Conservation (phyloP, 1,284 basidiomycete species). For the Apiotrichum brassicae region DNA sequence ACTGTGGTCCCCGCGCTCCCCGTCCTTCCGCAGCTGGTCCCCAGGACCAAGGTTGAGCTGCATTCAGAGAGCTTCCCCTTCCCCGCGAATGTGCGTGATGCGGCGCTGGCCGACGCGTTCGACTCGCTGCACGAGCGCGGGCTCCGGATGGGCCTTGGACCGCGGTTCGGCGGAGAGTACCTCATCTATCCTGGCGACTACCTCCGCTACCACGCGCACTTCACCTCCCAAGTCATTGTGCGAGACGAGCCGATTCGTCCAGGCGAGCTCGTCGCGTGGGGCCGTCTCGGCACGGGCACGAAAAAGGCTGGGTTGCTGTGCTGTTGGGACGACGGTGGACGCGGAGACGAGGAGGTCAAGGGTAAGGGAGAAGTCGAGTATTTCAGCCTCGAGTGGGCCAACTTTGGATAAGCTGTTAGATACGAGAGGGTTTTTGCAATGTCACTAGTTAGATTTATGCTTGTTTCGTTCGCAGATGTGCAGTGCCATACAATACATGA, state of each 20-base stretch:
- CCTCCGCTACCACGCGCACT: conserved; percentile 93
- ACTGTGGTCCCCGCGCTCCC: conserved; percentile 21
- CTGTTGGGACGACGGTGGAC: conserved; percentile 62
- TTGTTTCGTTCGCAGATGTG: not conserved
- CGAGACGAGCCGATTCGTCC: conserved; percentile 60
- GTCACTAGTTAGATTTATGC: too few species aligned
- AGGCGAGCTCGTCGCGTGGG: conserved; percentile 91
- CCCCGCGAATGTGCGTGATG: conserved; percentile 22
- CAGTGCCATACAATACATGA: conserved; percentile 6
- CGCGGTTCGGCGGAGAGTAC: conserved; percentile 83
- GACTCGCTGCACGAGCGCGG: conserved; percentile 28
- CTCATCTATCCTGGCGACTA: conserved; percentile 96
- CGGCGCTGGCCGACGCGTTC: conserved; percentile 30
- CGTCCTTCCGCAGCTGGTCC: conserved; percentile 13
- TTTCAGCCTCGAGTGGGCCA: conserved; percentile 84
- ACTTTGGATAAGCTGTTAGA: conserved; percentile 60
- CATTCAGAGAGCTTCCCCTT: conserved; percentile 26
- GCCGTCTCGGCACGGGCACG: conserved; percentile 90
- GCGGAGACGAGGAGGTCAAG: conserved; percentile 8
- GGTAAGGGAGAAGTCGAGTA: conserved; percentile 50
- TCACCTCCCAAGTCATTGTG: conserved; percentile 73
- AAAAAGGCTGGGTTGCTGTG: conserved; percentile 94
- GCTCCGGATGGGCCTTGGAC: conserved; percentile 56
- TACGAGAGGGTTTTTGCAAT: too few species aligned
- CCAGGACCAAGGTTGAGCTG: conserved; percentile 18